A percentile compares a stretch with the other conserved stretches of the same genome.
phyloP scores from a whole-genome alignment of 345 rosid species.

The Melastoma malabathricum region DNA sequence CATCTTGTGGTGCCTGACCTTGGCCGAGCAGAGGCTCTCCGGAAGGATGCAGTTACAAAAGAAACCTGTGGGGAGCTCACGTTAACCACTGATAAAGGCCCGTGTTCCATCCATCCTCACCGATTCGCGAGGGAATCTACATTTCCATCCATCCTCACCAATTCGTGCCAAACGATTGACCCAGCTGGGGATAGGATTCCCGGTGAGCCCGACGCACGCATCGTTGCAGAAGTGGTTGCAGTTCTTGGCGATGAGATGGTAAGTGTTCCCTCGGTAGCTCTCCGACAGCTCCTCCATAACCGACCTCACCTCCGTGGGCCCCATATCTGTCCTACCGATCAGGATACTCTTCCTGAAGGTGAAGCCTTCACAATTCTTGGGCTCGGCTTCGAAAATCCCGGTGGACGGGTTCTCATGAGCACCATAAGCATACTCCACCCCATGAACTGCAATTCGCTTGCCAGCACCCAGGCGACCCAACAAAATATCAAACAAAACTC shows the following conservation, averaged over 20 bases:
- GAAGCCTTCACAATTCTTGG: slow-evolving; percentile 85
- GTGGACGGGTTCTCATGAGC: slow-evolving; percentile 91
- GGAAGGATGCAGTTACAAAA: slow-evolving; percentile 92
- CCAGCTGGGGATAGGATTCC: slow-evolving; percentile 88
- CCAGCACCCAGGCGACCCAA: too few species aligned
- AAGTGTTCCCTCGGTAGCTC: slow-evolving; percentile 65
- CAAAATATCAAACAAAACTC: neutral
- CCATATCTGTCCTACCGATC: slow-evolving; percentile 78
- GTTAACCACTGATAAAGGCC: neutral
- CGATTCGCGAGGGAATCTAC: neutral
- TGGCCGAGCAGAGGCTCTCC: slow-evolving; percentile 51
- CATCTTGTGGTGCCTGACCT: slow-evolving; percentile 34
- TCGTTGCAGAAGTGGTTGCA: slow-evolving; percentile 97
- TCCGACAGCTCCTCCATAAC: slow-evolving; percentile 74
- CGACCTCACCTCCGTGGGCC: slow-evolving; percentile 47
- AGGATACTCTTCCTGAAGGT: slow-evolving; percentile 70
- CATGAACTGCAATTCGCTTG: slow-evolving; percentile 73
- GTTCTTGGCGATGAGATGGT: slow-evolving; percentile 82
- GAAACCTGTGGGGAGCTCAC: slow-evolving; percentile 38
- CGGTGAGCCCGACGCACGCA: slow-evolving; percentile 61
- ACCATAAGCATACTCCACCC: slow-evolving; percentile 87
- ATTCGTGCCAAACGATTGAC: slow-evolving; percentile 94
- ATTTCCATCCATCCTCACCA: slow-evolving; percentile 26
- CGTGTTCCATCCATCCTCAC: neutral
- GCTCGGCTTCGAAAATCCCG: slow-evolving; percentile 89